These are phyloP conservation scores for Alternaria angustiovoidea DNA, from an alignment of 2,329 filamentous ascomycete species.

Conservation along the genomic window DNA sequence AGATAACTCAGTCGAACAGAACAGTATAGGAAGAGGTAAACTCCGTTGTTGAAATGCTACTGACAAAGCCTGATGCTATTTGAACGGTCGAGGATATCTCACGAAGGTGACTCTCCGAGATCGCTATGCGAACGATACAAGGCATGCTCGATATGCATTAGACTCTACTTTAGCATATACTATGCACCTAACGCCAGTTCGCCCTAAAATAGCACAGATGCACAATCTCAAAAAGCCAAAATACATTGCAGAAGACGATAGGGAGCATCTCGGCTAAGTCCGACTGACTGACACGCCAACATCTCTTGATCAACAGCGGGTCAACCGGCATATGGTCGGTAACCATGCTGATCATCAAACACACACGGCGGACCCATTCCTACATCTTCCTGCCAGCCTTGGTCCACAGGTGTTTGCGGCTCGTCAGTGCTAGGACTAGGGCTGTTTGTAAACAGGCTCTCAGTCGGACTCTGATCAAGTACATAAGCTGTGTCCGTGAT, in stretches of 20 bases:
- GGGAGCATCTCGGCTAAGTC: neutral
- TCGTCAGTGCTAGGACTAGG: constrained; percentile 30
- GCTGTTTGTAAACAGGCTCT: constrained; percentile 33
- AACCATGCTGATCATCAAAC: constrained; percentile 18
- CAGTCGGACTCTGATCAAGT: constrained; percentile 28
- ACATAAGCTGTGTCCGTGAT: constrained; percentile 26
- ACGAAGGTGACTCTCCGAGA: neutral
- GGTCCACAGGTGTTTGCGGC: constrained; percentile 31
- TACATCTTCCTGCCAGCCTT: constrained; percentile 25
- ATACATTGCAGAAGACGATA: neutral
- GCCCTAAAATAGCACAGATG: neutral
- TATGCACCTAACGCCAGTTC: neutral
- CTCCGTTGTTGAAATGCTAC: neutral
- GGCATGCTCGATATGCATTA: neutral
- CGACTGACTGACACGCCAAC: neutral
- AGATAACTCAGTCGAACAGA: neutral
- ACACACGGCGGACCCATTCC: constrained; percentile 9
- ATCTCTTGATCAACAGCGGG: neutral
- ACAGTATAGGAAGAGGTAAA: neutral
- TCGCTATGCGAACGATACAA: neutral
- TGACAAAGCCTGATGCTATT: neutral
- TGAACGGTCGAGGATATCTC: neutral
- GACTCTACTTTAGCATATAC: neutral
- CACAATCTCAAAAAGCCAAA: neutral
- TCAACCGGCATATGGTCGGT: constrained; percentile 17